Conservation (phyloP, 1,284 basidiomycete species). For the Pseudomicrostroma phylloplanum region DNA sequence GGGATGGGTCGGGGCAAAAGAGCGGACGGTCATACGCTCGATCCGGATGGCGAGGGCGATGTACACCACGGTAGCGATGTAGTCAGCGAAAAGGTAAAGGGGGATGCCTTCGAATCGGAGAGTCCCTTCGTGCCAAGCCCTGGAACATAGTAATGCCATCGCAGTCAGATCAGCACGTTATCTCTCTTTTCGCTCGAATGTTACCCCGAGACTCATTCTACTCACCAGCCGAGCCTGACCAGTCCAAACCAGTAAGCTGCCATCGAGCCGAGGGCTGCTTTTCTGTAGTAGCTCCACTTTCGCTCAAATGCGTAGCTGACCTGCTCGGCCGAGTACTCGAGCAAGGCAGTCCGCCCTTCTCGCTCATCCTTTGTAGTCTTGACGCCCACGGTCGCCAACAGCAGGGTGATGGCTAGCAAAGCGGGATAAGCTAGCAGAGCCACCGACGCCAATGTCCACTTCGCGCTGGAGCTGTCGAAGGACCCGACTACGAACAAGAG, state of each 20-base stretch:
- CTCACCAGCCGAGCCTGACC: neutral
- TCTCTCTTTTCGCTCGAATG: no score
- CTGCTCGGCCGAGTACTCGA: constrained; percentile 1
- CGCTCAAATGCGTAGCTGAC: neutral
- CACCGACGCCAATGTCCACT: neutral
- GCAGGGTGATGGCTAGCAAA: neutral
- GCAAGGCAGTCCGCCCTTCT: neutral
- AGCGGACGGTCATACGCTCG: neutral
- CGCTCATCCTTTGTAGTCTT: neutral
- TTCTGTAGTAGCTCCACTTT: constrained; percentile 5
- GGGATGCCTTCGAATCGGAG: no score
- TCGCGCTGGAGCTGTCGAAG: neutral
- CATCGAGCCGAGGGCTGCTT: neutral
- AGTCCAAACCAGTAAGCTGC: constrained; percentile 4
- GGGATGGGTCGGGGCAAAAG: neutral
- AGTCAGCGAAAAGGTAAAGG: no score
- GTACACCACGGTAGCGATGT: neutral
- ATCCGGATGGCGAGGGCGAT: neutral
- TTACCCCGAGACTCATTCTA: no score
- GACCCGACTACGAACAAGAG: neutral
- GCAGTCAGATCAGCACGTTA: no score
- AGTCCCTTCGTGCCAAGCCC: no score
- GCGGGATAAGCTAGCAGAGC: neutral
- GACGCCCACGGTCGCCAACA: neutral
- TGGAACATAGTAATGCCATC: no score